Base-by-base conservation (phyloP, 768 basidiomycete genomes). In the Lactarius deliciosus region DNA sequence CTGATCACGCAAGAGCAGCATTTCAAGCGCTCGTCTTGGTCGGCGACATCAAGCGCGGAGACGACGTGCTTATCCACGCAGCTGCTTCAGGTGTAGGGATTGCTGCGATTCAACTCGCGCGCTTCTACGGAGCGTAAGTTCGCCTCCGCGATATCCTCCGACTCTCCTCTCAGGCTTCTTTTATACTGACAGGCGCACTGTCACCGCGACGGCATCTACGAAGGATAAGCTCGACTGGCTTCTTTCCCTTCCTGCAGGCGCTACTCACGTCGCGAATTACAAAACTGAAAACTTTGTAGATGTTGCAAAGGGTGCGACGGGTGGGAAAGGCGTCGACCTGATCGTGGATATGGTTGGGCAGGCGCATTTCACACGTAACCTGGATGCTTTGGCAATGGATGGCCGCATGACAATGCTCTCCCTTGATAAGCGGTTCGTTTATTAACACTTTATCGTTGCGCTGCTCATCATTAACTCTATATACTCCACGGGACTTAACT, bases 11-110 rank as follows among this genome's bases (percentile, higher is more conserved):
- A 59, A 47, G 47, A 13, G 45, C 69, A 85, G 87, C 87, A 5
- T 87, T 80, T 73, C 87, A 88, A 72, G 87, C 84, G 0, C 75
- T 90, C 22, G 81, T 92, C 57, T 74, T 89, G 41, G 84, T 88
- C 68, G 90, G 88, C 0, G 82, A 89, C 70, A 72, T 96, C 54
- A 84, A 88, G 73, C 73, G 81, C 68, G 85, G 86, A 41, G 88
- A 93, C 57, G 78, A 90, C 72, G 91, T 94, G 11, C 82, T 98
- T 18, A 82, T 98, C 15, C 96, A 98, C 73, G 94, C 94, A 22
- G 96, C 89, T 8, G 94, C 94, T 3, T 93, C 91, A 15, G 94
- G 95, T 34, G 94, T 97, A 5, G 94, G 94, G 1, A 75, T 96
- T 18, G 89, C 94, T 3, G 92, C 92, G 16, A 92, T 90, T 58